Conservation (phyloP, 225 moss, liverwort and hornwort genomes). For the Anthoceros angustus region DNA sequence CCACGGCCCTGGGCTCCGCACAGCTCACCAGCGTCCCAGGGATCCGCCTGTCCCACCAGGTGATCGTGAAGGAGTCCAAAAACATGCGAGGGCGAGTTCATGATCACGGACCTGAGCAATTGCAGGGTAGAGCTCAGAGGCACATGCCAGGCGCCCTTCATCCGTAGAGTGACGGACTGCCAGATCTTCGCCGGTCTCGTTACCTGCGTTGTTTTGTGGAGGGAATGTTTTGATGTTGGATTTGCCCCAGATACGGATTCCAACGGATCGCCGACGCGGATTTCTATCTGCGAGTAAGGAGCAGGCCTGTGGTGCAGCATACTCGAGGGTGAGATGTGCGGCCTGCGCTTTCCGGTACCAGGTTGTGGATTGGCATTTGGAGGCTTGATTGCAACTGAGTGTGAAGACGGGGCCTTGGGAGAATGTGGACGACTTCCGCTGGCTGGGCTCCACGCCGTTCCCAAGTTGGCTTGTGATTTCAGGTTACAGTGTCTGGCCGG, state of each 20-base stretch:
- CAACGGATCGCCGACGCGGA: slow-evolving; percentile 70
- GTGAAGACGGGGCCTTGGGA: slow-evolving; percentile 92
- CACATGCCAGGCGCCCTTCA: slow-evolving; percentile 47
- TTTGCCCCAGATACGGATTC: slow-evolving; percentile 90
- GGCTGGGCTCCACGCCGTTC: slow-evolving; percentile 79
- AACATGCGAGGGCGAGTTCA: slow-evolving; percentile 60
- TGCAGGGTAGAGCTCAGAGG: slow-evolving; percentile 72
- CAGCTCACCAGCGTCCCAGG: slow-evolving; percentile 48
- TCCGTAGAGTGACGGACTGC: slow-evolving; percentile 59
- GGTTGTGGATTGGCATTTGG: slow-evolving; percentile 43
- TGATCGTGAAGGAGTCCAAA: slow-evolving; percentile 40
- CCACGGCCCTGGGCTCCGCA: too few species aligned
- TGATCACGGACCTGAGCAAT: slow-evolving; percentile 58
- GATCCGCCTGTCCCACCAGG: slow-evolving; percentile 35
- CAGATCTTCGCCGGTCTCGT: slow-evolving; percentile 69
- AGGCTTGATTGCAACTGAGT: slow-evolving; percentile 52
- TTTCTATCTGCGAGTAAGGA: slow-evolving; percentile 78
- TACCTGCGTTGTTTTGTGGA: slow-evolving; percentile 59
- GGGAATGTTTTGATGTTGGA: slow-evolving; percentile 63
- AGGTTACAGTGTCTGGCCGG: too few species aligned
- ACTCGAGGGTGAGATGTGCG: slow-evolving; percentile 71
- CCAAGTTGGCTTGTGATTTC: too few species aligned
- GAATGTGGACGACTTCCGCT: slow-evolving; percentile 89
- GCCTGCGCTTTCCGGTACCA: slow-evolving; percentile 58
- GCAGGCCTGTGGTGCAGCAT: slow-evolving; percentile 78